Conservation (phyloP, 208 protist genomes). For the Entamoeba moshkovskii region DNA sequence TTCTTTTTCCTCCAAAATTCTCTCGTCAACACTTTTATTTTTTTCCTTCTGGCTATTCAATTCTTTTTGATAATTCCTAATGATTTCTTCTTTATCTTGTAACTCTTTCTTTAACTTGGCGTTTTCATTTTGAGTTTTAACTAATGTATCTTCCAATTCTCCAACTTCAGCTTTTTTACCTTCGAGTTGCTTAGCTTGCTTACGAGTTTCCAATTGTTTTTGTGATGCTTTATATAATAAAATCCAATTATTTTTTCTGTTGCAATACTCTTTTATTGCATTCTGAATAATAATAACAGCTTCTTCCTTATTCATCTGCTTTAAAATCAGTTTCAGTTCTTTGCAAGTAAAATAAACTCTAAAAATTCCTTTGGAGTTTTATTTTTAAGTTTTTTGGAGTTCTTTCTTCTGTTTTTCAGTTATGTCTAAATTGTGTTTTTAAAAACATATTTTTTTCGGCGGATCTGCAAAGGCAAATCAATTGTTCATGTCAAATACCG, state of each 20-base stretch:
- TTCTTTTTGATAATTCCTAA: neutral
- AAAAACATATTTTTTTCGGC: no score
- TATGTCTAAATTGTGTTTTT: no score
- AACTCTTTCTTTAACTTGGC: neutral
- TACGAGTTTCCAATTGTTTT: neutral
- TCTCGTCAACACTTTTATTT: no score
- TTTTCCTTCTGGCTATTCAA: no score
- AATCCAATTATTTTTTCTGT: neutral
- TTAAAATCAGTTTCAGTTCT: no score
- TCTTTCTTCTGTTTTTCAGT: no score
- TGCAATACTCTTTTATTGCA: neutral
- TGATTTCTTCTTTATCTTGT: neutral
- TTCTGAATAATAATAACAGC: neutral
- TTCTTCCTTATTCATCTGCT: neutral
- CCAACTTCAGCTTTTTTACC: neutral
- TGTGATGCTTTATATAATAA: neutral
- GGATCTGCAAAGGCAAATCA: no score
- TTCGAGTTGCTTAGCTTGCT: neutral
- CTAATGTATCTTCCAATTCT: neutral
- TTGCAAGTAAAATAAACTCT: no score
- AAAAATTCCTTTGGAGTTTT: no score
- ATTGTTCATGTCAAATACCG: neutral
- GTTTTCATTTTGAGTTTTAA: neutral
- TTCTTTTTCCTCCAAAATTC: no score
- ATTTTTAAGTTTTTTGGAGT: no score